phyloP scores from a whole-genome alignment of 306 rosid species.

The Macrotyloma uniflorum region DNA sequence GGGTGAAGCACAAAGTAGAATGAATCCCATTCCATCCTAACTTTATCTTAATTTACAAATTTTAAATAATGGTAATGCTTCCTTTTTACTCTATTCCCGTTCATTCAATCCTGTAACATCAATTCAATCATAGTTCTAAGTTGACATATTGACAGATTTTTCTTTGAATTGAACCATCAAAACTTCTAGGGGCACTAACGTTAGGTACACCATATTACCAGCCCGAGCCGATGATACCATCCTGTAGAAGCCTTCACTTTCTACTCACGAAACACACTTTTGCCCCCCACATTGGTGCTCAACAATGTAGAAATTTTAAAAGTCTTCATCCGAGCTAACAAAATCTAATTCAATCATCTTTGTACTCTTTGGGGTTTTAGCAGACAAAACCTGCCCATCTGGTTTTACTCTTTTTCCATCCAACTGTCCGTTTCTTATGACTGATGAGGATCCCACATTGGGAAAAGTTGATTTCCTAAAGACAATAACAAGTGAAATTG shows the following conservation, averaged over 20 bases:
- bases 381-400: conserved; percentile 42
- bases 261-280: conserved; percentile 1
- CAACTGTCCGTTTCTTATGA: conserved; percentile 39
- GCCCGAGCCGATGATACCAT: not conserved
- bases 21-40: not conserved
- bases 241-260: conserved; percentile 15
- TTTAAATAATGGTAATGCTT: not conserved
- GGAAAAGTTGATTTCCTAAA: conserved; percentile 66
- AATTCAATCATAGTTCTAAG: not conserved
- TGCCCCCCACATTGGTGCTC: not conserved
- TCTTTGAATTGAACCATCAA: conserved; percentile 4
- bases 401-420: conserved; percentile 64
- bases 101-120: not conserved
- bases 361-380: conserved; percentile 44
- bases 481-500: conserved; percentile 25
- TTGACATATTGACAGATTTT: conserved; percentile 10
- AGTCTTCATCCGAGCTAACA: conserved; percentile 82
- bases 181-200: conserved; percentile 17
- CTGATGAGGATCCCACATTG: conserved; percentile 45
- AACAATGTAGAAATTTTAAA: conserved; percentile 38
- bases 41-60: not conserved
- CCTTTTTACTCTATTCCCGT: not conserved
- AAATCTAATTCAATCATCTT: conserved; percentile 77
- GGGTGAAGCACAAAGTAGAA: not conserved
- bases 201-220: not conserved